Base-by-base conservation (phyloP, 2,329 filamentous ascomycete species). In the Aspergillus tanneri region DNA sequence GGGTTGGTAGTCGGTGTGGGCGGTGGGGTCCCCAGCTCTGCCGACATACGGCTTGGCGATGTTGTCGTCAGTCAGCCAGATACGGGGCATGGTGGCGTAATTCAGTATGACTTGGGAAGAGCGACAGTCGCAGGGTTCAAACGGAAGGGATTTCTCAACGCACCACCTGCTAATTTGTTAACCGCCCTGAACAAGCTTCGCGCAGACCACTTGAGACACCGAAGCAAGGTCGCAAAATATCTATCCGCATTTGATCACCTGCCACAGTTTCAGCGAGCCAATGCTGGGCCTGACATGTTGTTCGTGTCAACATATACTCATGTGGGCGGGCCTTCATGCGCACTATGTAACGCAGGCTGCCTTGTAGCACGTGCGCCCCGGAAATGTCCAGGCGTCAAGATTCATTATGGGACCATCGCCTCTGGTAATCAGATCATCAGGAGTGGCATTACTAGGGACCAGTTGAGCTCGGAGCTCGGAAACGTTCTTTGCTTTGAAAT, bases 251-350 rank as follows among this genome's bases (percentile, higher is more conserved):
- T 36, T 34, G 18, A 35, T 34, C 25, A 36, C 16, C 14, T 51
- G 3, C 23, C 24, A 39, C 23, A 34, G 24, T 44, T 38, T 22
- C 4, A 32, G 19, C 25, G 27, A 8, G 28, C 16, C n/a, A 16
- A 41, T 24, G 19, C 14, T 16, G 38, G 14, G 28, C 37, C n/a
- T 19, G 41, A 49, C 36, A 5, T 39, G n/a, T 30, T 52, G 11
- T 52, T 49, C 11, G 66, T 51, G 34, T 60, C 62, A 11, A 54
- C 50, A 51, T 68, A 69, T 40, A 58, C 58, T 41, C 65, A 58
- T 51, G 61, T 49, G 46, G 66, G 65, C 25, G 60, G 59, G 49
- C 64, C 64, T 18, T 64, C 47, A 38, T 66, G 58, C 28, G 57
- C 57, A 41, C 57, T 63, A 51, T 68, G 67, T 37, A 57, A 60